Evolutionary conservation across 192 early-diverging fungal species (phyloP).

Genomic region (Podila clonocystis): DNA sequence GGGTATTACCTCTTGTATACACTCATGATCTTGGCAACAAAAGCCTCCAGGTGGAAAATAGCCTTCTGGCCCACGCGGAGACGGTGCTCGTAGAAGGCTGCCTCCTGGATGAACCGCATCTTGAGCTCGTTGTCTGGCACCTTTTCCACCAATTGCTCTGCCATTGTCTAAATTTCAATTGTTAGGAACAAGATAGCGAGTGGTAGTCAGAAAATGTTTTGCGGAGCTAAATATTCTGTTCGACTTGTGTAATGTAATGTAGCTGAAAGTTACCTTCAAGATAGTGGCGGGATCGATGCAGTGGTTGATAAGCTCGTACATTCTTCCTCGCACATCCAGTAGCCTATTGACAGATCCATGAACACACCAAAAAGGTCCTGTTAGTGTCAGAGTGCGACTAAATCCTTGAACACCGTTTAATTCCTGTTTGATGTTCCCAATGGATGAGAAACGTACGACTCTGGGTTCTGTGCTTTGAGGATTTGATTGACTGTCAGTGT

Average conservation of each 20-base stretch:
- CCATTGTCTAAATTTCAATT: conserved; percentile 61
- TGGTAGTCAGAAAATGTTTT: background rate
- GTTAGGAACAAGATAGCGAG: background rate
- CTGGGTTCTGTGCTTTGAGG: conserved; percentile 79
- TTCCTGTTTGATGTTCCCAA: background rate
- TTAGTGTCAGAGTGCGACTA: too few species aligned
- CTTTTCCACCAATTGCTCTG: conserved; percentile 74
- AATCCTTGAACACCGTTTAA: background rate
- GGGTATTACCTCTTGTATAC: conserved; percentile 80
- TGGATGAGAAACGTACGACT: conserved; percentile 53
- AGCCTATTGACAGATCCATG: conserved; percentile 52
- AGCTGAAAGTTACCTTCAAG: conserved; percentile 65
- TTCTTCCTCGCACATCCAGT: conserved; percentile 71
- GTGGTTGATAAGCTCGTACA: conserved; percentile 91
- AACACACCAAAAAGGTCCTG: too few species aligned
- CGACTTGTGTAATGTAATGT: background rate
- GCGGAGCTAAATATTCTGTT: background rate
- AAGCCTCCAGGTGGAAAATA: conserved; percentile 96
- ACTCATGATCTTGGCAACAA: conserved; percentile 91
- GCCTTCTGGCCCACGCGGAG: conserved; percentile 87
- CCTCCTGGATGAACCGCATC: conserved; percentile 71
- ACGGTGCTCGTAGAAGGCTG: conserved; percentile 93
- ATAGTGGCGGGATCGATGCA: conserved; percentile 89
- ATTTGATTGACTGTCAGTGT: conserved; percentile 73
- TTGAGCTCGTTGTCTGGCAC: conserved; percentile 74